Percentiles rank a stretch among this genome's conserved stretches.
Evolutionary conservation across 2,329 filamentous ascomycete genomes (phyloP).

Genomic region (Falciphora oryzae): DNA sequence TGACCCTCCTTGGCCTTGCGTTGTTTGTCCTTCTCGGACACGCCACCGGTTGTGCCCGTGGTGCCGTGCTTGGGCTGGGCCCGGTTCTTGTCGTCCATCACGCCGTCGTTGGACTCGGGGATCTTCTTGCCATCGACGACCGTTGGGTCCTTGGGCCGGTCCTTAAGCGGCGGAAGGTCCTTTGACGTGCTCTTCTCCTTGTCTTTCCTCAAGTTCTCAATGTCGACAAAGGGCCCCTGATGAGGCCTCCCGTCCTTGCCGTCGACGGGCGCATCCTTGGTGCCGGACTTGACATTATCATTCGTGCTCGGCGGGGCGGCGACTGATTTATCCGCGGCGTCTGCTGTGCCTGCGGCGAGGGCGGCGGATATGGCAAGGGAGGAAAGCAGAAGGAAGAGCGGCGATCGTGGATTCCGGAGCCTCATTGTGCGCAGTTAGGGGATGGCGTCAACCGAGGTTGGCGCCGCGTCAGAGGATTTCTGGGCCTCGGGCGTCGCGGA

Average conservation of each 20-base stretch:
- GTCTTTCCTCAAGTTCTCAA: conserved; percentile 32
- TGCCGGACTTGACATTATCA: conserved; percentile 33
- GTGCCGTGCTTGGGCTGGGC: conserved; percentile 75
- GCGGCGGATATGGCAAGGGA: conserved; percentile 43
- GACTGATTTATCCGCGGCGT: conserved; percentile 17
- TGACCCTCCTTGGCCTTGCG: conserved; percentile 61
- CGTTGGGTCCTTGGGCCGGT: conserved; percentile 45
- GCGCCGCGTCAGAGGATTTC: neutral
- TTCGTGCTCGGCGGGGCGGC: conserved; percentile 15
- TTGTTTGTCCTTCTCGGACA: conserved; percentile 80
- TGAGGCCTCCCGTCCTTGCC: conserved; percentile 93
- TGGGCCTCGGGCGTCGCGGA: neutral
- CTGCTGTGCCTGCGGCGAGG: conserved; percentile 24
- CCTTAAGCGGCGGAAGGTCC: conserved; percentile 39
- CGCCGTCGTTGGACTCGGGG: conserved; percentile 65
- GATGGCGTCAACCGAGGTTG: neutral
- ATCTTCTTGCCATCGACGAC: conserved; percentile 56
- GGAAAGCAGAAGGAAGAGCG: conserved; percentile 50
- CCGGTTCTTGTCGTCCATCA: conserved; percentile 86
- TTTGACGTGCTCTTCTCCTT: conserved; percentile 24
- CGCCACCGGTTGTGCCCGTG: conserved; percentile 81
- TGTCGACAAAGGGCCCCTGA: conserved; percentile 71
- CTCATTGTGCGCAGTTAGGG: conserved; percentile 47
- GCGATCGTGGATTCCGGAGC: conserved; percentile 41
- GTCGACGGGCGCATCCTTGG: conserved; percentile 82